A percentile compares a stretch with the other conserved stretches of the same genome.
phyloP scores from a whole-genome alignment of 495 filamentous ascomycete species.

The Penicillium mononematosum region DNA sequence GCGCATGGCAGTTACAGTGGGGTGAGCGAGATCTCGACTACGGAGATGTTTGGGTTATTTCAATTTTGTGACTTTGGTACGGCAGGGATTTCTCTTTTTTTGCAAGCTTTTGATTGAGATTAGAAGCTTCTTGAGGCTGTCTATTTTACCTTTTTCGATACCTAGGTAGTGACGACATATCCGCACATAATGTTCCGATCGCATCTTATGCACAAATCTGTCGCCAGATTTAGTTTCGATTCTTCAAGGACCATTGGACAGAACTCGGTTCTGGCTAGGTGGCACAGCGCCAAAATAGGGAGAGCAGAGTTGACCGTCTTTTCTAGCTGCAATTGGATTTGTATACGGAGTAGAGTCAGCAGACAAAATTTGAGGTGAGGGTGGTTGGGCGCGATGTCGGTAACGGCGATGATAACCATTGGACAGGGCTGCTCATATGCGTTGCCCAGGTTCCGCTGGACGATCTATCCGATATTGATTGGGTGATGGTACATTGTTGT shows the following conservation, averaged over 20 bases:
- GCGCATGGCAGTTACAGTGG: not conserved
- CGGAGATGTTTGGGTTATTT: not conserved
- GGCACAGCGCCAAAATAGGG: not conserved
- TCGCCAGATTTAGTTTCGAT: not conserved
- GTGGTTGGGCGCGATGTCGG: not conserved
- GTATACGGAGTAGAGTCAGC: not conserved
- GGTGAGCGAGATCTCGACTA: not conserved
- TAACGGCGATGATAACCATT: not conserved
- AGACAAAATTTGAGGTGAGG: not conserved
- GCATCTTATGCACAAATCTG: not conserved
- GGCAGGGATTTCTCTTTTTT: not conserved
- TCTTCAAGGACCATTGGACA: not conserved
- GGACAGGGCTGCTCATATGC: conserved; percentile 4
- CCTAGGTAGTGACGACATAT: not conserved
- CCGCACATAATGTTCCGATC: conserved; percentile 6
- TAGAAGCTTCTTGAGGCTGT: not conserved
- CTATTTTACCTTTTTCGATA: conserved; percentile 2
- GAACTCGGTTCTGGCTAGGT: conserved; percentile 7
- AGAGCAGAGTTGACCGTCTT: conserved; percentile 9
- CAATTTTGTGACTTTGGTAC: not conserved
- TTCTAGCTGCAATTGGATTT: not conserved
- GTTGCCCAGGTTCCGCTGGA: not conserved
- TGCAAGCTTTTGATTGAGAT: not conserved
- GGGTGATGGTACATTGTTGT: not conserved
- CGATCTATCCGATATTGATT: conserved; percentile 14